phyloP scores from a whole-genome alignment of 139 green algal species.

The Zygnema cylindricum region DNA sequence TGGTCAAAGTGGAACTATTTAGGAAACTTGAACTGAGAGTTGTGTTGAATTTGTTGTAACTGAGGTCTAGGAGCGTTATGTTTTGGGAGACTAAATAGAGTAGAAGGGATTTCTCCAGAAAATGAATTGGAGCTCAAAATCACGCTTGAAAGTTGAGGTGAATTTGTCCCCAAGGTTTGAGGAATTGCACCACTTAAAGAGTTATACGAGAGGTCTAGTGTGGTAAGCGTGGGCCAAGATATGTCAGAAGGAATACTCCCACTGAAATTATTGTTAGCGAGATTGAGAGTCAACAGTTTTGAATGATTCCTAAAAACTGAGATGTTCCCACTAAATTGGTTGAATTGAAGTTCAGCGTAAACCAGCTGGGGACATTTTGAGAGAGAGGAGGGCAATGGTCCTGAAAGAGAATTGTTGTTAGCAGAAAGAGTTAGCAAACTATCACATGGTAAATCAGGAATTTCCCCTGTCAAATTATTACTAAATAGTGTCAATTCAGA shows the following conservation, averaged over 20 bases:
- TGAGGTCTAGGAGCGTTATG: not conserved
- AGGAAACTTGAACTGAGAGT: not conserved
- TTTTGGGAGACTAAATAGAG: not conserved
- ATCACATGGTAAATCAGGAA: too few relatives aligned
- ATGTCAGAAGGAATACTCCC: not conserved
- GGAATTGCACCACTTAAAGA: conserved; percentile 26
- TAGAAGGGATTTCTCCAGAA: not conserved
- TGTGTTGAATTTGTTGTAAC: not conserved
- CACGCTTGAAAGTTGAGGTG: not conserved
- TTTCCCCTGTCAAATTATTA: not conserved
- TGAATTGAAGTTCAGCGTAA: not conserved
- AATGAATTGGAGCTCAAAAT: not conserved
- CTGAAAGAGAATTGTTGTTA: not conserved
- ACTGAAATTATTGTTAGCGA: not conserved
- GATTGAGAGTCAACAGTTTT: not conserved
- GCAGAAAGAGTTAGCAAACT: not conserved
- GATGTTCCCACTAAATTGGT: not conserved
- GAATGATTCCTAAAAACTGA: not conserved
- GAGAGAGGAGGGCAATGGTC: not conserved
- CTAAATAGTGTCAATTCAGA: too few relatives aligned
- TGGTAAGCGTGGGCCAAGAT: not conserved
- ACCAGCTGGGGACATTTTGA: not conserved
- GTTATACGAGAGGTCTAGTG: conserved; percentile 23
- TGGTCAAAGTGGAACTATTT: not conserved
- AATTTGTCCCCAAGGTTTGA: not conserved